A percentile compares a stretch with the other conserved stretches of the same genome.
Evolutionary conservation across 2,329 filamentous ascomycete species (phyloP).

Genomic region (Epichloe sp.): DNA sequence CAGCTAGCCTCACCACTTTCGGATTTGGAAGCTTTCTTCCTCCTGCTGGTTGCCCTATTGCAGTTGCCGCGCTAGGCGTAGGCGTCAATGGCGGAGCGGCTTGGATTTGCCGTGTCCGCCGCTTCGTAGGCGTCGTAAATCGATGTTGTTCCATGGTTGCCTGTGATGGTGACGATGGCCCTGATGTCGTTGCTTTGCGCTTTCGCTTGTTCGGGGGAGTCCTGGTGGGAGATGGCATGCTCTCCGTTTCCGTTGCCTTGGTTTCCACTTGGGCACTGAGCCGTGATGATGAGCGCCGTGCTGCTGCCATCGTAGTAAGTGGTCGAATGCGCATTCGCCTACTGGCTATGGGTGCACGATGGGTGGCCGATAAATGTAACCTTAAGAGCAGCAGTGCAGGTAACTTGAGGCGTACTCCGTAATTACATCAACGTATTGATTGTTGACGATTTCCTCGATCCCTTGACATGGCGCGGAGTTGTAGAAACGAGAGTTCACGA

Average conservation of each 20-base stretch:
- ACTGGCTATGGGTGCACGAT: not conserved
- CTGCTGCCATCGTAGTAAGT: slow-evolving; percentile 16
- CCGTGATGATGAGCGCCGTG: slow-evolving; percentile 28
- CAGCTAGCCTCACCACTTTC: slow-evolving; percentile 41
- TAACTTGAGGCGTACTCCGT: too few relatives aligned
- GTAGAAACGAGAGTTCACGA: too few relatives aligned
- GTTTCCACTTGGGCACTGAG: slow-evolving; percentile 20
- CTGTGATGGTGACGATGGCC: slow-evolving; percentile 5
- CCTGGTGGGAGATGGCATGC: slow-evolving; percentile 10
- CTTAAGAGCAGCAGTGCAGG: not conserved
- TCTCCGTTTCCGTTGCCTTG: slow-evolving; percentile 6
- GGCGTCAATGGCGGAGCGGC: slow-evolving; percentile 30
- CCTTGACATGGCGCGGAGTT: too few relatives aligned
- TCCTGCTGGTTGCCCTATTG: slow-evolving; percentile 22
- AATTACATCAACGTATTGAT: not conserved
- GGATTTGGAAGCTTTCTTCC: slow-evolving; percentile 26
- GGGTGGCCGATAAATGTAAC: not conserved
- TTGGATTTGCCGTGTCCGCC: slow-evolving; percentile 13
- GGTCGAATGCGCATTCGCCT: slow-evolving; percentile 1
- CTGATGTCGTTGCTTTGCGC: slow-evolving; percentile 17
- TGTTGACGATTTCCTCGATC: too few relatives aligned
- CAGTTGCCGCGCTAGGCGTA: slow-evolving; percentile 29
- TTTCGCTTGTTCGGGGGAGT: slow-evolving; percentile 17
- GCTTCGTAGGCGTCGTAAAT: slow-evolving; percentile 20
- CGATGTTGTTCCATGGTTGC: slow-evolving; percentile 10